Base-by-base conservation (phyloP, 176 grass and related monocot genomes). In the Avena sativa region DNA sequence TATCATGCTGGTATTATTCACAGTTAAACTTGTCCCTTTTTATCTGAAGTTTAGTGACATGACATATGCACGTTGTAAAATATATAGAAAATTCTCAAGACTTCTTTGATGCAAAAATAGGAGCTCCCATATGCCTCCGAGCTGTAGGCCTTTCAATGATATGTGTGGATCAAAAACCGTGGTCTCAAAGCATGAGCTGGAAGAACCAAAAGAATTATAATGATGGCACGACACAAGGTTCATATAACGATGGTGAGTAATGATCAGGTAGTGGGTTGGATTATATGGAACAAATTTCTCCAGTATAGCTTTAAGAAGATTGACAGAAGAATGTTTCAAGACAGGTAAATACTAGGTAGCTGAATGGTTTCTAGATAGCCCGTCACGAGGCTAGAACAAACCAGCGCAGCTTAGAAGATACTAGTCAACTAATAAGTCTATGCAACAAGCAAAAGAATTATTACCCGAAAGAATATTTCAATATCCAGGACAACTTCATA, bases 161-260 rank as follows among this genome's bases (percentile, higher is more conserved):
- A 74, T 49, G 71, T 28, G 21, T 74, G 46, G 71, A 74, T 51
- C 71, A 74, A 73, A 74, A 46, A 74, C 71, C 46, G 48, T 73
- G 26, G 46, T 26, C 21, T 51, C 71, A 74, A 74, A 74, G 71
- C 46, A 74, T 74, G 71, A 49, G 25, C 12, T 8, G 46, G 47
- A 51, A 74, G 12, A 50, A 74, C 21, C 46, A 74, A 12, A 50
- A 50, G 46, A 25, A 25, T 4, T 50, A 51, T 13, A 74, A 74
- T 50, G 71, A 12, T 51, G n/a, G n/a, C 12, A 14, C 6, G 46
- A 74, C 8, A 12, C 20, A 74, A 74, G 12, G 71, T 49, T 74
- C 46, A 74, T 28, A 74, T 50, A n/a, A 74, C 21, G 13, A 74
- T 15, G 71, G 46, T 74, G 44, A 8, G 21, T 51, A 74, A 50